Conservation (phyloP, 768 basidiomycete species). For the Lactarius evosmus region DNA sequence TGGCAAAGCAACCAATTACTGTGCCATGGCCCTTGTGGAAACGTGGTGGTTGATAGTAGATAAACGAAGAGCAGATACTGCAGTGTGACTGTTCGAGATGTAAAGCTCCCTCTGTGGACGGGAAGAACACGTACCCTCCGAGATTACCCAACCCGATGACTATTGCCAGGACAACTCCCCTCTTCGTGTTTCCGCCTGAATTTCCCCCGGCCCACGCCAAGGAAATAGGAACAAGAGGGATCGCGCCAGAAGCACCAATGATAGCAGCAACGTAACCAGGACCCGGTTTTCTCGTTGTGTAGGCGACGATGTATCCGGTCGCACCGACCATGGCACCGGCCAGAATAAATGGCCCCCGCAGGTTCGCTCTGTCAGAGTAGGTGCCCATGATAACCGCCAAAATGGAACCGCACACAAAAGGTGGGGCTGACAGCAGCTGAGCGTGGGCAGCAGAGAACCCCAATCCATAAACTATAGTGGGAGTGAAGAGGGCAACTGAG, state of each 20-base stretch:
- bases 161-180: conserved; percentile 51
- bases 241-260: conserved; percentile 51
- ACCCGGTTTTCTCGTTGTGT: conserved; percentile 34
- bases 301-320: conserved; percentile 50
- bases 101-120: conserved; percentile 27
- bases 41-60: conserved; percentile 40
- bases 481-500: conserved; percentile 39
- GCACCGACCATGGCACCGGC: conserved; percentile 39
- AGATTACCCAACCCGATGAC: conserved; percentile 55
- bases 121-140: conserved; percentile 42
- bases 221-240: conserved; percentile 46
- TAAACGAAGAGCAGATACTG: conserved; percentile 44
- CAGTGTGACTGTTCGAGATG: neutral
- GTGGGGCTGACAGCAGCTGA: conserved; percentile 40
- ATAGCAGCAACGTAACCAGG: conserved; percentile 47
- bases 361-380: conserved; percentile 37
- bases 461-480: conserved; percentile 37
- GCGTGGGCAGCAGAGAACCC: conserved; percentile 47
- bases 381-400: conserved; percentile 33
- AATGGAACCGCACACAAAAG: conserved; percentile 36
- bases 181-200: conserved; percentile 53
- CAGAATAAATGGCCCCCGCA: conserved; percentile 51
- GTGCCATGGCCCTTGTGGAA: conserved; percentile 42
- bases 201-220: conserved; percentile 57
- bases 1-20: conserved; percentile 35